Percentiles rank a stretch among this genome's conserved stretches.
Evolutionary conservation across 345 rosid species (phyloP).

Genomic region (Sonneratia alba): DNA sequence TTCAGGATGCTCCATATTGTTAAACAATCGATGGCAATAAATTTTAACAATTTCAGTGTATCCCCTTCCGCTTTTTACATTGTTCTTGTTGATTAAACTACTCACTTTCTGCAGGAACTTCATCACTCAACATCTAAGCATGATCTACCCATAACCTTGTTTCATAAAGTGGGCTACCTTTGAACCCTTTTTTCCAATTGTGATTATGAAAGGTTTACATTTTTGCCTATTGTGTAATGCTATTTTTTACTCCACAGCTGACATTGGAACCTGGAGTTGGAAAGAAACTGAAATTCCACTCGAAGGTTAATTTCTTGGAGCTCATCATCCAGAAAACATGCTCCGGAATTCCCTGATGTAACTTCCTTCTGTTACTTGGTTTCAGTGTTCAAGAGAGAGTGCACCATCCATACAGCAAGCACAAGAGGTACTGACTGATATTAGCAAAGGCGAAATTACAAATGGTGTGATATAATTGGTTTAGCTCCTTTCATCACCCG

Average conservation of each 20-base stretch:
- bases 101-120: conserved; percentile 19
- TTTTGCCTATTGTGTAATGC: neutral
- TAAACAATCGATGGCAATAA: neutral
- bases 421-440: neutral
- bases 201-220: neutral
- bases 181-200: neutral
- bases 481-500: too few relatives aligned
- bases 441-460: too few relatives aligned
- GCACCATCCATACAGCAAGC: neutral
- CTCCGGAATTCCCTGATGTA: neutral
- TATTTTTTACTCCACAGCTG: neutral
- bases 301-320: neutral
- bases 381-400: neutral
- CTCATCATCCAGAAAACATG: neutral
- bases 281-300: neutral
- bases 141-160: conserved; percentile 24
- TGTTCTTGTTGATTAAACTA: neutral
- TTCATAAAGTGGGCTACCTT: conserved; percentile 22
- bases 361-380: neutral
- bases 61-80: too few relatives aligned
- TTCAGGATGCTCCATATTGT: neutral
- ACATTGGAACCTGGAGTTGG: neutral
- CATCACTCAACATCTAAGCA: conserved; percentile 15
- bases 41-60: neutral
- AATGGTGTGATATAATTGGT: neutral